Evolutionary conservation across 2,329 filamentous ascomycete species (phyloP).

Genomic region (Rhynchosporium agropyri): DNA sequence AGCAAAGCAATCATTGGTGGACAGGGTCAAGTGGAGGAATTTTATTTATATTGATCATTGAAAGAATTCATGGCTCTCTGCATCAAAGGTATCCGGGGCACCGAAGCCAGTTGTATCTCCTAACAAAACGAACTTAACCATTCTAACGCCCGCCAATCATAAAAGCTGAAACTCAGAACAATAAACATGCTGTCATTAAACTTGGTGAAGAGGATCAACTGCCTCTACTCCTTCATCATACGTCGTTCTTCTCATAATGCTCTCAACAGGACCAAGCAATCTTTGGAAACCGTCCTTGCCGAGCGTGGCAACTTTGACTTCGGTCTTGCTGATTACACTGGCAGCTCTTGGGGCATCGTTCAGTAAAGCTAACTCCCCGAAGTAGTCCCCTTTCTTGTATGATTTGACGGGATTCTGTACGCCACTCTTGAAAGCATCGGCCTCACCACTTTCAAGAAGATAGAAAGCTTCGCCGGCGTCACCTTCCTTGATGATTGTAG

Average conservation of each 20-base stretch:
- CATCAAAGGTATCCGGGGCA: slow-evolving; percentile 39
- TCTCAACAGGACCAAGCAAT: slow-evolving; percentile 87
- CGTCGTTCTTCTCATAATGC: slow-evolving; percentile 81
- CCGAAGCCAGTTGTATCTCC: slow-evolving; percentile 36
- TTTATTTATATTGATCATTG: slow-evolving; percentile 17
- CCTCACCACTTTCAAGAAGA: slow-evolving; percentile 84
- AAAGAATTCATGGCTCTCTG: slow-evolving; percentile 35
- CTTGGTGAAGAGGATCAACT: slow-evolving; percentile 64
- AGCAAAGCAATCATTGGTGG: background rate
- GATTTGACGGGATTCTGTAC: slow-evolving; percentile 70
- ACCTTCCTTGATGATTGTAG: slow-evolving; percentile 87
- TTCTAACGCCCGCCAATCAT: slow-evolving; percentile 37
- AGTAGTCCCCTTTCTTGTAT: slow-evolving; percentile 93
- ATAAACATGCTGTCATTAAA: slow-evolving; percentile 29
- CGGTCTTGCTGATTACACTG: slow-evolving; percentile 78
- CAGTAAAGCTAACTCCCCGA: slow-evolving; percentile 90
- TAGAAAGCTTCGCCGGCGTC: slow-evolving; percentile 92
- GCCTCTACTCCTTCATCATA: slow-evolving; percentile 65
- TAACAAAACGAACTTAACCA: slow-evolving; percentile 38
- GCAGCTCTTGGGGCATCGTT: slow-evolving; percentile 94
- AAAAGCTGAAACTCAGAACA: slow-evolving; percentile 30
- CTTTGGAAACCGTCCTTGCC: slow-evolving; percentile 95
- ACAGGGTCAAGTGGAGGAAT: slow-evolving; percentile 13
- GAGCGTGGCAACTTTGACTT: slow-evolving; percentile 90
- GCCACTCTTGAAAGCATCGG: slow-evolving; percentile 82